Base-by-base conservation (phyloP, 768 basidiomycete genomes). In the Leucocoprinus birnbaumii region DNA sequence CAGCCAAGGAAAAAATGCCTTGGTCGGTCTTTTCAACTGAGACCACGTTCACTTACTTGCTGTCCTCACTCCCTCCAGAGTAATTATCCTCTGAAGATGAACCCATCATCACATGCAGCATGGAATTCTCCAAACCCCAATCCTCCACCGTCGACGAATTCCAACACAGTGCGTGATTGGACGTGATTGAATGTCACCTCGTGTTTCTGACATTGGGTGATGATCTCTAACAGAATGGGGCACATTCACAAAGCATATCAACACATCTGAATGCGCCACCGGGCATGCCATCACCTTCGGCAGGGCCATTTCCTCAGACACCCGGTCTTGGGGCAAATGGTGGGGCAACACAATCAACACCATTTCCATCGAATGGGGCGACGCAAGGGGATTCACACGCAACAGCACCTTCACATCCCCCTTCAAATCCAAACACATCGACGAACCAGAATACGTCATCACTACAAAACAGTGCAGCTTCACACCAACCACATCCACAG, bases 1-100 rank as follows among this genome's bases (percentile, higher is more conserved):
- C 43, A 19, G 37, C 27, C 27, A n/a, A n/a, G 5, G 1, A 46
- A 11, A 24, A 45, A 25, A 11, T 42, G 25, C 37, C 21, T n/a
- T 43, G 18, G 43, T 37, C 34, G 38, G 34, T 21, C 31, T 53
- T 56, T 45, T 25, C 22, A 19, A 24, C 21, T 19, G 24, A 31
- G 11, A 31, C 11, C 31, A 11, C 31, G 31, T 5, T 31, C 5
- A 5, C 11, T 11, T 5, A 31, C 11, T 11, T 11, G 31, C 31
- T 31, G 31, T 11, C 11, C 31, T 31, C 31, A 3, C 21, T 14
- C 7, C 26, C 18, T 13, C n/a, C 63, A 85, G 82, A 80, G 75
- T 66, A 80, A 82, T 65, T 83, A 80, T 64, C 70, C 81, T 45
- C 68, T 84, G 64, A 88, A 89, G 69, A 75, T 85, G 58, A 86